Base-by-base conservation (phyloP, 805 yeast species). In the Sungouiozyma intestinalis region DNA sequence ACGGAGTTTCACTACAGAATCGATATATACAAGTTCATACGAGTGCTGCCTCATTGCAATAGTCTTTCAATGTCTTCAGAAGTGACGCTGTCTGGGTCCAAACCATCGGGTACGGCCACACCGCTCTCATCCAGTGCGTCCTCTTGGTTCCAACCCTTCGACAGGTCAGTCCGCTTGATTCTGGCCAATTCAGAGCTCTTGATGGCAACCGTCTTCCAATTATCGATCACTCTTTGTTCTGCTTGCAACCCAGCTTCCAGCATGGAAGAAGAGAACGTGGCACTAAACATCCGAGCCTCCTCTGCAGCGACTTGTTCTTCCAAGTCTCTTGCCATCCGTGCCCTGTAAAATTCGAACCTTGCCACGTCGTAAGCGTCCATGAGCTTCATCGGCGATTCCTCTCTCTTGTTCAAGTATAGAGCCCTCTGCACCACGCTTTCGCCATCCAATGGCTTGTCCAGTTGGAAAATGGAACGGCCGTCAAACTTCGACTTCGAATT, bases 251-350 rank as follows among this genome's bases (percentile, higher is more conserved):
- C 94, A 54, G 70, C 68, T 40, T 81, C 83, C 45, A 86, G 62
- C 47, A 77, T 64, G 31, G 84, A 67, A 33, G 73, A 67, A 33
- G 76, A 76, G 62, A 70, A 85, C 7, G 79, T 74, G 1, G 94
- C 81, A 16, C 97, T 97, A 57, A 69, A 77, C 94, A 92, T 81
- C 43, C 69, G 71, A 7, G 86, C 76, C 61, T 92, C 96, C 71
- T 92, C 98, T 46, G 71, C 72, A 3, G 85, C 74, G 2, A 90
- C 71, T 57, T 75, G 74, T 56, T 69, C 66, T 58, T 81, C 85
- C 2, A 85, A 68, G 54, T 88, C 95, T 56, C 84, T 82, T 45
- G 81, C 77, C 72, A 87, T 85, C 57, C 96, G 77, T 45, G 85
- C 68, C 51, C 82, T 73, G 62, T 92, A 92, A 59, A 85, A 92